These are phyloP conservation scores for Rhodamnia rubescens DNA, from an alignment of 345 rosid genomes.

Conservation along the genomic window DNA sequence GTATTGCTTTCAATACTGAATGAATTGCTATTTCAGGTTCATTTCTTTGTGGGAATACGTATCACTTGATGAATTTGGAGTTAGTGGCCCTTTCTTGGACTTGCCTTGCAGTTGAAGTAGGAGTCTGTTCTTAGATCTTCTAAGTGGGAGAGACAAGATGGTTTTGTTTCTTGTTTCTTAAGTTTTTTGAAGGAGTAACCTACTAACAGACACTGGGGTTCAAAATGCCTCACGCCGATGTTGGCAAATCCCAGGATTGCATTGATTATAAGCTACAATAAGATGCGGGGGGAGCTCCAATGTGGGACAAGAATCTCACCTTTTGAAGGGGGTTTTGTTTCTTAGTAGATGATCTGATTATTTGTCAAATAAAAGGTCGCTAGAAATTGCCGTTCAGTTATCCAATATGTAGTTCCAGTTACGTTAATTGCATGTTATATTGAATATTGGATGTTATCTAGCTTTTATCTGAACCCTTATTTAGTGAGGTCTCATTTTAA, in stretches of 20 bases:
- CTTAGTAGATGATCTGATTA: background rate
- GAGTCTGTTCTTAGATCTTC: background rate
- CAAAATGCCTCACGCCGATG: background rate
- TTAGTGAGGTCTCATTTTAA: background rate
- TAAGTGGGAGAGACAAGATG: background rate
- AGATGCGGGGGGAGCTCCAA: background rate
- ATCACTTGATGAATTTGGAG: background rate
- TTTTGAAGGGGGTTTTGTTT: background rate
- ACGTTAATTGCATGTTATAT: background rate
- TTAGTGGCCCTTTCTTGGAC: background rate
- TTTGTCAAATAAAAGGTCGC: background rate
- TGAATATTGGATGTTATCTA: background rate
- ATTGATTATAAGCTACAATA: background rate
- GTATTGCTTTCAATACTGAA: background rate
- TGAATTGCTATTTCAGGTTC: background rate
- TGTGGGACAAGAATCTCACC: background rate
- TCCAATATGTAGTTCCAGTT: background rate
- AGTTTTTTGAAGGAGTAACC: background rate
- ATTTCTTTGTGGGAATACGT: background rate
- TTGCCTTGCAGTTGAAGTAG: background rate
- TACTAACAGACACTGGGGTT: background rate
- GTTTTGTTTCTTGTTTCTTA: background rate
- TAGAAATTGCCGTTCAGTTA: background rate
- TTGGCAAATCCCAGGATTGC: background rate
- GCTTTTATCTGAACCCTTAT: background rate